Conservation (phyloP, 2,329 filamentous ascomycete species). For the Dissoconium aciculare region DNA sequence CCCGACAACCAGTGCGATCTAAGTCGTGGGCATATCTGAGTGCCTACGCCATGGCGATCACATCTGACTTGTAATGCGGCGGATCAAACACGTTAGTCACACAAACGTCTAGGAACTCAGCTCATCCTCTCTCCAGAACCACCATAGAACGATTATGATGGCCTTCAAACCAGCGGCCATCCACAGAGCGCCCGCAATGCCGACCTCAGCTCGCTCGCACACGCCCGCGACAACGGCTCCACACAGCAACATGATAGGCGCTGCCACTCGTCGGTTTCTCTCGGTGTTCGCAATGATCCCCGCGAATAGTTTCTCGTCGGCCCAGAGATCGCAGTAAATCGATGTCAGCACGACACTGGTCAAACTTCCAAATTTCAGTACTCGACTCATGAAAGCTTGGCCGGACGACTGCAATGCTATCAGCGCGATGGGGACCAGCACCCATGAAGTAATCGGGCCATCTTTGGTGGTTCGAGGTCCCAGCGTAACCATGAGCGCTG, state of each 20-base stretch:
- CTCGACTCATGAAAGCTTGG: slow-evolving; percentile 59
- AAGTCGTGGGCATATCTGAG: too few relatives aligned
- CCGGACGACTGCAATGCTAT: slow-evolving; percentile 65
- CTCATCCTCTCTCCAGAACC: slow-evolving; percentile 30
- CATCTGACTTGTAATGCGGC: too few relatives aligned
- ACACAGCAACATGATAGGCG: slow-evolving; percentile 37
- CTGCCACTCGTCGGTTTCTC: slow-evolving; percentile 37
- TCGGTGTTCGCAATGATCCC: slow-evolving; percentile 32
- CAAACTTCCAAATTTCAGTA: slow-evolving; percentile 52
- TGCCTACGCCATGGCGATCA: too few relatives aligned
- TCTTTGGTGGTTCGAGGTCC: slow-evolving; percentile 13
- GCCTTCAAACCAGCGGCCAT: slow-evolving; percentile 29
- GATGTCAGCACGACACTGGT: slow-evolving; percentile 70
- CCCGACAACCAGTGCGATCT: too few relatives aligned
- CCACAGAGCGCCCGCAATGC: slow-evolving; percentile 39
- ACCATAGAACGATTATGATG: slow-evolving; percentile 26
- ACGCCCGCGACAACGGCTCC: slow-evolving; percentile 42
- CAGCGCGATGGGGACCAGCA: slow-evolving; percentile 51
- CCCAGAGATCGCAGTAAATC: slow-evolving; percentile 68
- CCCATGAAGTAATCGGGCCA: slow-evolving; percentile 20
- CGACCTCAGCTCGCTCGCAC: slow-evolving; percentile 38
- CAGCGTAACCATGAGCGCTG: slow-evolving; percentile 30
- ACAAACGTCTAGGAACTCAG: too few relatives aligned
- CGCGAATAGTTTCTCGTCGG: slow-evolving; percentile 41
- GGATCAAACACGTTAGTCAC: too few relatives aligned